Evolutionary conservation across 306 rosid species (phyloP), one percentile per base, ranked within the genome.

Genomic region (Arachis hypogaea): DNA sequence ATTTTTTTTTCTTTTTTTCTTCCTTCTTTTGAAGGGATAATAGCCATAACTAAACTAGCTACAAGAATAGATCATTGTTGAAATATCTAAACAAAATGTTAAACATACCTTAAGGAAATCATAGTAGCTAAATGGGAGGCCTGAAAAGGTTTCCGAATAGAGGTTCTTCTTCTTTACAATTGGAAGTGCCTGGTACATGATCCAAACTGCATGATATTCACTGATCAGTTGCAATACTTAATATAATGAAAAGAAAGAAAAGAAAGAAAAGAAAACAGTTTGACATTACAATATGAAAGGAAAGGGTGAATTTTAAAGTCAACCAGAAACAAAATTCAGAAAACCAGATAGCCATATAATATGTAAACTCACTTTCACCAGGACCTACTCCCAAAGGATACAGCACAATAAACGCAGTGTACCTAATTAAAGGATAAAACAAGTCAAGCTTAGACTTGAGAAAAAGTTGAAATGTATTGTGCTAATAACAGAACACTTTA

Each of bases 321-420:
- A 69, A 59, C 22, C 30, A 79, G 72, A 68, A 67, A 74, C 45
- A 14, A 58, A 63, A 55, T 43, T 9, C 22, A 11, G 58, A 22
- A 22, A 22, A 22, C 59, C 30, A 16, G 71, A 43, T 66, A 68
- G 77, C 73, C 36, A 63, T 59, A 42, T 65, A 46, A 74, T 72
- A 68, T 72, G 11, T 51, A 77, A 76, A 86, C 97, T 89, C 89
- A 93, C 98, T 82, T 91, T 94, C 98, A 81, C 93, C 97, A 49
- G 86, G 84, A 77, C 85, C 83, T 66, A 91, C 47, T 72, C 98
- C 98, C 54, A 83, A 52, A 63, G 98, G 97, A 83, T 89, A 94
- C 76, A 94, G 82, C 77, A 88, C 81, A 45, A 85, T 87, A 84
- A 91, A 94, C 29, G 92, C 96, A 51, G 99, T 89, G 85, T 89